These are phyloP conservation scores for Talaromyces sp. DNA, from an alignment of 2,329 filamentous ascomycete genomes.

Conservation along the genomic window DNA sequence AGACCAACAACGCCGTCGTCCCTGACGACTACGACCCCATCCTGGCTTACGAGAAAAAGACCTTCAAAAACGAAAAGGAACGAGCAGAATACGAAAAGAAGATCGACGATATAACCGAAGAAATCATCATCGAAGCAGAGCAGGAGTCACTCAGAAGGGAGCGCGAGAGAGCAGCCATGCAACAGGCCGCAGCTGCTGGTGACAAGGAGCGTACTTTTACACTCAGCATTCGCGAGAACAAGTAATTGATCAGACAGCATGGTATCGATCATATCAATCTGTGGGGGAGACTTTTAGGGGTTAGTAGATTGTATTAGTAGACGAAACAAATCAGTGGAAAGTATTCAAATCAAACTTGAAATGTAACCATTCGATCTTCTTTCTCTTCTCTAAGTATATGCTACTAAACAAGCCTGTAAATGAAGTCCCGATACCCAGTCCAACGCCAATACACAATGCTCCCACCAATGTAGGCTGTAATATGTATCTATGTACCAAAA, in stretches of 20 bases:
- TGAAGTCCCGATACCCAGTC: neutral
- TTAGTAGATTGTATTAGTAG: neutral
- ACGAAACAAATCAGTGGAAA: neutral
- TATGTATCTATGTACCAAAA: neutral
- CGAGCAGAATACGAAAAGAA: neutral
- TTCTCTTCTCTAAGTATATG: slow-evolving; percentile 1
- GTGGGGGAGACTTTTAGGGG: neutral
- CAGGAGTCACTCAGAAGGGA: neutral
- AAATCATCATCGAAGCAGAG: neutral
- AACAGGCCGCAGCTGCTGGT: neutral
- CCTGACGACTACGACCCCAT: neutral
- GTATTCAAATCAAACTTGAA: neutral
- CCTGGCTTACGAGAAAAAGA: neutral
- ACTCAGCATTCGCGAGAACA: neutral
- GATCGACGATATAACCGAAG: neutral
- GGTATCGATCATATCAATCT: neutral
- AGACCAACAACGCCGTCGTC: neutral
- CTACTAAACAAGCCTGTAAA: neutral
- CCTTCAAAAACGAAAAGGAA: neutral
- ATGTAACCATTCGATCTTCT: neutral
- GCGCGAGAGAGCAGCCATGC: neutral
- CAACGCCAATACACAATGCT: neutral
- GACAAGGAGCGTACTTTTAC: neutral
- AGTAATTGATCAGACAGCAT: neutral
- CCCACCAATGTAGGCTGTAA: neutral